Evolutionary conservation across 2,329 filamentous ascomycete genomes (phyloP).

Genomic region (Penicillium sp.): DNA sequence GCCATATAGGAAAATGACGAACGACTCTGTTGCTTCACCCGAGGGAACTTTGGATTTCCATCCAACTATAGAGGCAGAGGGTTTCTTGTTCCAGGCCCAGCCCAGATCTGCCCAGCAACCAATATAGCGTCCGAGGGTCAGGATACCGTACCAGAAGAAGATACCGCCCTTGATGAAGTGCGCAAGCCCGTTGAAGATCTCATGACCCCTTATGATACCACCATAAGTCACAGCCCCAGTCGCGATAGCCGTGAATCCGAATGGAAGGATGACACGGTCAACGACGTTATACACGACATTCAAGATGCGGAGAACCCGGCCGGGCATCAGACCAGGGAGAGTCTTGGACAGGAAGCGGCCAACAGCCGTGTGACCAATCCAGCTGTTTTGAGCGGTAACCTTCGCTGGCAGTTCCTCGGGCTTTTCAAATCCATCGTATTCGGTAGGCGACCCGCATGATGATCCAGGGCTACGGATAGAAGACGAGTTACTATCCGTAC

Average conservation of each 20-base stretch:
- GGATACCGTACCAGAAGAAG: conserved; percentile 87
- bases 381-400: conserved; percentile 29
- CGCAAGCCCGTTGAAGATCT: conserved; percentile 79
- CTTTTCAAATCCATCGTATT: conserved; percentile 51
- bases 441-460: conserved; percentile 49
- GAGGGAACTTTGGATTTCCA: conserved; percentile 65
- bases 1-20: conserved; percentile 87
- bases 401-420: conserved; percentile 46
- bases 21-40: conserved; percentile 85
- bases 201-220: conserved; percentile 71
- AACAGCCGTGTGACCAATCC: conserved; percentile 48
- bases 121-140: conserved; percentile 85
- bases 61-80: conserved; percentile 54
- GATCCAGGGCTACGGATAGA: conserved; percentile 67
- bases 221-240: conserved; percentile 74
- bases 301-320: conserved; percentile 57
- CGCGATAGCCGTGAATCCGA: conserved; percentile 70
- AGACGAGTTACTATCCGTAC: conserved; percentile 66
- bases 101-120: conserved; percentile 86
- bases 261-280: conserved; percentile 72
- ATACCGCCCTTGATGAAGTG: conserved; percentile 94
- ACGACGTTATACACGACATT: conserved; percentile 63
- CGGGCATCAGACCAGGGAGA: conserved; percentile 56
- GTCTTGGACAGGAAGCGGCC: conserved; percentile 54
- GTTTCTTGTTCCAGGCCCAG: conserved; percentile 92